A percentile compares a stretch with the other conserved stretches of the same genome.
Evolutionary conservation across 305 asterid species (phyloP).

Genomic region (Plantago coronopus): DNA sequence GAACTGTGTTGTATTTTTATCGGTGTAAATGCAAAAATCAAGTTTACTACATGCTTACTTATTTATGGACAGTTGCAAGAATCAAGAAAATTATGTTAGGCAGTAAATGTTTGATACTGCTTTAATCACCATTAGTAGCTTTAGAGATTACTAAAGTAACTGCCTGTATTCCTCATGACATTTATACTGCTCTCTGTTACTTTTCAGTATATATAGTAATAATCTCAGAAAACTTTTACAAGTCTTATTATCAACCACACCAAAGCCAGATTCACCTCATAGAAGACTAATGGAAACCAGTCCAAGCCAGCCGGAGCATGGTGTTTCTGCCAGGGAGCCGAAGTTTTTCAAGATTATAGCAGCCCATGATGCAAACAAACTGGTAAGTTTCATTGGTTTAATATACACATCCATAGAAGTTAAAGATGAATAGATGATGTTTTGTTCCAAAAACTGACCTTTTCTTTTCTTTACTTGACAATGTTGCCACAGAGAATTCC

Average conservation of each 20-base stretch:
- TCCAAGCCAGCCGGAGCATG: background rate
- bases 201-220: background rate
- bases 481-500: constrained; percentile 30
- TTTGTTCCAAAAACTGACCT: background rate
- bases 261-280: background rate
- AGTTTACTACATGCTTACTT: too few species aligned
- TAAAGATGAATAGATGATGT: background rate
- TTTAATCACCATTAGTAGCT: too few species aligned
- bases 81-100: too few species aligned
- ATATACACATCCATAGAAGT: background rate
- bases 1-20: too few species aligned
- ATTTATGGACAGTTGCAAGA: too few species aligned
- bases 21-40: too few species aligned
- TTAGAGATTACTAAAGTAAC: background rate
- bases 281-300: background rate
- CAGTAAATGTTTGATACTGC: too few species aligned
- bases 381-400: background rate
- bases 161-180: background rate
- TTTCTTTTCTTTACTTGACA: background rate
- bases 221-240: background rate
- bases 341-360: background rate
- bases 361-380: background rate
- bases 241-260: too few species aligned
- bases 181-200: too few species aligned
- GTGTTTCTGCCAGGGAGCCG: background rate